Conservation (phyloP, 371 early-diverging fungal genomes). For the Actinomortierella ambigua region DNA sequence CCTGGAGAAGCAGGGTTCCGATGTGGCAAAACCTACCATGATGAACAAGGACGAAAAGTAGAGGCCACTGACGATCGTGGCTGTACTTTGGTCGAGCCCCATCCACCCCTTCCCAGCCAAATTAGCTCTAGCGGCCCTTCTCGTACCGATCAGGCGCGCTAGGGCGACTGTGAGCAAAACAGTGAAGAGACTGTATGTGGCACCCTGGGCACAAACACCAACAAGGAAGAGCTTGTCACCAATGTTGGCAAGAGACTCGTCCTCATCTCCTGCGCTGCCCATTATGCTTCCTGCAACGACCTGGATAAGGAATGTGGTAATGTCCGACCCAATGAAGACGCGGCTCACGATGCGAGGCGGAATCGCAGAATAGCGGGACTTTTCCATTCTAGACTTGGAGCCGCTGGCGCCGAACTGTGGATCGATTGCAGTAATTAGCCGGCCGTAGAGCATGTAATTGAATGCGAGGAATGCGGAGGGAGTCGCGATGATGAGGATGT, state of each 20-base stretch:
- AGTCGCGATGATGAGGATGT: constrained; percentile 10
- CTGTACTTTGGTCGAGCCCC: constrained; percentile 14
- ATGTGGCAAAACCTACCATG: constrained; percentile 12
- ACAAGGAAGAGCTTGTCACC: constrained; percentile 20
- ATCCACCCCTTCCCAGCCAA: neutral
- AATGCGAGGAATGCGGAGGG: constrained; percentile 35
- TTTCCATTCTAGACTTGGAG: constrained; percentile 10
- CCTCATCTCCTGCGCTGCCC: neutral
- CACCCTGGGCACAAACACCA: constrained; percentile 24
- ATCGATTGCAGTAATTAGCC: constrained; percentile 23
- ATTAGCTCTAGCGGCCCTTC: neutral
- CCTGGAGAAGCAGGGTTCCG: neutral
- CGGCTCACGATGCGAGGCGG: constrained; percentile 34
- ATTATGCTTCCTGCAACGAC: constrained; percentile 21
- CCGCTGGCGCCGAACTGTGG: constrained; percentile 15
- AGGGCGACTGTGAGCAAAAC: constrained; percentile 16
- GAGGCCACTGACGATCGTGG: constrained; percentile 7
- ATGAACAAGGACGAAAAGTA: constrained; percentile 26
- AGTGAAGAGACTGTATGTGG: constrained; percentile 24
- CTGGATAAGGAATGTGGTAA: constrained; percentile 18
- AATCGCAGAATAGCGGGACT: constrained; percentile 24
- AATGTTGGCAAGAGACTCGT: constrained; percentile 6
- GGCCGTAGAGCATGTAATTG: constrained; percentile 37
- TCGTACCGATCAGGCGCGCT: constrained; percentile 12
- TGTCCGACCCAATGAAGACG: constrained; percentile 20